Conservation (phyloP, 352 stramenopile species). For the Phytopythium sindhum region DNA sequence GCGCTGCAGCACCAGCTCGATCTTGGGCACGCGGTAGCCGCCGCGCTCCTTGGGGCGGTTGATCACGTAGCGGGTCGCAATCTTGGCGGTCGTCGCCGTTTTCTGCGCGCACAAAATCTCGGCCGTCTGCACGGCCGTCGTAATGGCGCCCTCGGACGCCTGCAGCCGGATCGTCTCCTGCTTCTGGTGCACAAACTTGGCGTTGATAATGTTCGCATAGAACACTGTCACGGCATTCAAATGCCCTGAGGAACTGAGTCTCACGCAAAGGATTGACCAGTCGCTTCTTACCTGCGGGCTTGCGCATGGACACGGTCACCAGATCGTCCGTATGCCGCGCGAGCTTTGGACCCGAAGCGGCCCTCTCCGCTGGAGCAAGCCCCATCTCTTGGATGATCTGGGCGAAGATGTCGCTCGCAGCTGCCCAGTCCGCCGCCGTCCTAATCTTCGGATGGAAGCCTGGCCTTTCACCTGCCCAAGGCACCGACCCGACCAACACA, state of each 20-base stretch:
- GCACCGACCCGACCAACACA: constrained; percentile 51
- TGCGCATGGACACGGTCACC: constrained; percentile 65
- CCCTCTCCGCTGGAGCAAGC: constrained; percentile 39
- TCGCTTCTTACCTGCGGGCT: constrained; percentile 45
- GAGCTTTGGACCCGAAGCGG: constrained; percentile 50
- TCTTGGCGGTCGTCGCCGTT: constrained; percentile 52
- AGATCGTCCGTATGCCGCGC: constrained; percentile 67
- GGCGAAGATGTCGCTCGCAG: constrained; percentile 31
- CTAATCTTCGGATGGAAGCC: constrained; percentile 12
- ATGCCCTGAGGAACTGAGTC: not conserved
- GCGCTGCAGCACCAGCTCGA: constrained; percentile 63
- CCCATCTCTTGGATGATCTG: constrained; percentile 40
- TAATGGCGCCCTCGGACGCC: constrained; percentile 64
- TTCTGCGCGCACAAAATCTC: constrained; percentile 71
- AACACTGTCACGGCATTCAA: constrained; percentile 33
- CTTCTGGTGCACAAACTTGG: constrained; percentile 72
- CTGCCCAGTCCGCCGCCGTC: constrained; percentile 29
- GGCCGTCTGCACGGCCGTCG: constrained; percentile 63
- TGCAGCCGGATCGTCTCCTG: constrained; percentile 61
- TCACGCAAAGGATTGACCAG: not conserved
- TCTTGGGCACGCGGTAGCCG: constrained; percentile 65
- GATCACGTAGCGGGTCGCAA: constrained; percentile 64
- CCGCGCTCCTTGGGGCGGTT: constrained; percentile 45
- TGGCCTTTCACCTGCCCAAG: constrained; percentile 26
- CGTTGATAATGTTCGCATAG: constrained; percentile 79